Conservation (phyloP, 192 early-diverging fungal species). For the Linnemannia schmuckeri region DNA sequence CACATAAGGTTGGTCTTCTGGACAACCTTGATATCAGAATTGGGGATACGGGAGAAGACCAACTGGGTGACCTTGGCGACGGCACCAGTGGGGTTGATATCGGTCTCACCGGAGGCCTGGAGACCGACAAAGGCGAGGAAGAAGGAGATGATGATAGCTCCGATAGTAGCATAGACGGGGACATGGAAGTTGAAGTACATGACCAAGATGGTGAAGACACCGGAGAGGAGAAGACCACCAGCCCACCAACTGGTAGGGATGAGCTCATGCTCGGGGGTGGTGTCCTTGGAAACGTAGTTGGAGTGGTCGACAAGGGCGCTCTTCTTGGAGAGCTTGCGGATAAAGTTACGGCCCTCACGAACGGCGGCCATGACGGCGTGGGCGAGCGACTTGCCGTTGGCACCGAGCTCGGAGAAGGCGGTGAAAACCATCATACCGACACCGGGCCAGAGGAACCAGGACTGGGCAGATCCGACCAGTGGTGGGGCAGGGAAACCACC, state of each 20-base stretch:
- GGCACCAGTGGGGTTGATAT: conserved; percentile 75
- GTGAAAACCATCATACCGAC: conserved; percentile 74
- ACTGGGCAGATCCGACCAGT: conserved; percentile 62
- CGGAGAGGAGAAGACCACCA: conserved; percentile 63
- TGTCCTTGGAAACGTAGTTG: conserved; percentile 56
- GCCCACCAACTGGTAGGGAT: conserved; percentile 71
- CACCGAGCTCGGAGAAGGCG: conserved; percentile 72
- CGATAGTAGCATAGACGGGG: conserved; percentile 67
- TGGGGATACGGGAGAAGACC: conserved; percentile 70
- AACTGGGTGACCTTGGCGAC: conserved; percentile 77
- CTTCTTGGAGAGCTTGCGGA: conserved; percentile 41
- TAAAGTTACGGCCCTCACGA: conserved; percentile 12
- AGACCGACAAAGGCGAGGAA: conserved; percentile 75
- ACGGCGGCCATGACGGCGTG: conserved; percentile 58
- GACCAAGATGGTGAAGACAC: conserved; percentile 68
- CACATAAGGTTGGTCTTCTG: conserved; percentile 72
- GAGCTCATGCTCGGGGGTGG: conserved; percentile 58
- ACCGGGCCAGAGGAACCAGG: conserved; percentile 81
- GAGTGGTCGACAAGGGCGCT: conserved; percentile 10
- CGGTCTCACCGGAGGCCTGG: conserved; percentile 73
- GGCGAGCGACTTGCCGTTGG: conserved; percentile 59
- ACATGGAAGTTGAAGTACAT: conserved; percentile 69
- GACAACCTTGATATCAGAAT: conserved; percentile 41
- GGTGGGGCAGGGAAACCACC: conserved; percentile 44
- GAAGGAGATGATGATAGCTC: conserved; percentile 74